Evolutionary conservation across 2,329 filamentous ascomycete genomes (phyloP).

Genomic region (Orbilia ellipsospora): DNA sequence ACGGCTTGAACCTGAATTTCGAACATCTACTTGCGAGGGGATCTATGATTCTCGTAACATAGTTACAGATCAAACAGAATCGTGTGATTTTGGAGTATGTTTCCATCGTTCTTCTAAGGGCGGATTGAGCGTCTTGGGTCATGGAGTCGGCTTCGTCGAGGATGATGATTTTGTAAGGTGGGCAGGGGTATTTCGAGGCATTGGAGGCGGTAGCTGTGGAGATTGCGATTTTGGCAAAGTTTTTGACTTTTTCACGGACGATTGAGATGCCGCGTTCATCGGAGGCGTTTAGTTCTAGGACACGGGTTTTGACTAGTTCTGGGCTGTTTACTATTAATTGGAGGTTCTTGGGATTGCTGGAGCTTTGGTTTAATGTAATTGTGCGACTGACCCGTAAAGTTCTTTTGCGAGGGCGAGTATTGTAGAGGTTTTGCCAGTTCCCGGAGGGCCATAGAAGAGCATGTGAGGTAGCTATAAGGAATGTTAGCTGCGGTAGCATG

Average conservation of each 20-base stretch:
- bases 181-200: slow-evolving; percentile 82
- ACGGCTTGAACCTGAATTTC: slow-evolving; percentile 97
- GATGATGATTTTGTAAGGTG: slow-evolving; percentile 98
- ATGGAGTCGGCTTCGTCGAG: slow-evolving; percentile 98
- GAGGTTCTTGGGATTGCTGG: background rate
- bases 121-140: slow-evolving; percentile 97
- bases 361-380: background rate
- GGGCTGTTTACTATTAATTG: slow-evolving; percentile 66
- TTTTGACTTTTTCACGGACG: slow-evolving; percentile 96
- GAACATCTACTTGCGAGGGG: slow-evolving; percentile 91
- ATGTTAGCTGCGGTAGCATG: slow-evolving; percentile 1
- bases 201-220: slow-evolving; percentile 78
- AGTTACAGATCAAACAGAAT: slow-evolving; percentile 98
- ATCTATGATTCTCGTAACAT: slow-evolving; percentile 97
- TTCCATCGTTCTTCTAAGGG: slow-evolving; percentile 95
- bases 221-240: slow-evolving; percentile 95
- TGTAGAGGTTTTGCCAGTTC: slow-evolving; percentile 97
- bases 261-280: slow-evolving; percentile 98
- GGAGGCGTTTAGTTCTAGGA: slow-evolving; percentile 99
- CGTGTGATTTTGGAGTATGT: slow-evolving; percentile 95
- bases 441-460: slow-evolving; percentile 98
- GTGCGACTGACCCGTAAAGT: slow-evolving; percentile 73
- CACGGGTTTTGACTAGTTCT: slow-evolving; percentile 88
- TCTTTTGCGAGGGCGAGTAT: slow-evolving; percentile 97
- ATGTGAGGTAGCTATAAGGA: slow-evolving; percentile 83